These are phyloP conservation scores for Talaromyces sp. DNA, from an alignment of 2,329 filamentous ascomycete genomes.

Conservation along the genomic window DNA sequence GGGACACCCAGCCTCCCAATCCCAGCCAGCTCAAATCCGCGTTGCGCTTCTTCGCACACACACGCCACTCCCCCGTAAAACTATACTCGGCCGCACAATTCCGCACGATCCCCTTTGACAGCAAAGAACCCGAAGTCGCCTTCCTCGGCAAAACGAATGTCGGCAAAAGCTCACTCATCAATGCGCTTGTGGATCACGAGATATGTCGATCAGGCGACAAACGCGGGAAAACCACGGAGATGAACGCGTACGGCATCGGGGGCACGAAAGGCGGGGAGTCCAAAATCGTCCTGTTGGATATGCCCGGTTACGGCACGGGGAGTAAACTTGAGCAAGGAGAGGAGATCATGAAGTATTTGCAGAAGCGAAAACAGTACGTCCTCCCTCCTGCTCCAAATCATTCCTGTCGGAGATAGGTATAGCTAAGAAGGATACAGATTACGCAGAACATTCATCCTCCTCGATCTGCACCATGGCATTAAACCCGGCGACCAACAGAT, in stretches of 20 bases:
- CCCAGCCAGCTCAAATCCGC: constrained; percentile 44
- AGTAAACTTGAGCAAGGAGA: constrained; percentile 60
- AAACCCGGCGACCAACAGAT: constrained; percentile 59
- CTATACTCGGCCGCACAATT: constrained; percentile 61
- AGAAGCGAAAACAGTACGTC: constrained; percentile 55
- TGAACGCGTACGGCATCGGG: constrained; percentile 65
- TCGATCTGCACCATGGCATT: constrained; percentile 61
- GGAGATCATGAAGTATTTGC: constrained; percentile 66
- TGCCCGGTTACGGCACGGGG: constrained; percentile 67
- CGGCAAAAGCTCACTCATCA: constrained; percentile 65
- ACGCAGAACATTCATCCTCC: constrained; percentile 59
- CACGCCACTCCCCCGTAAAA: constrained; percentile 50
- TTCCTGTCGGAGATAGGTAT: not conserved
- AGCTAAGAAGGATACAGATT: constrained; percentile 37
- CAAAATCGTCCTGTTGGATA: constrained; percentile 61
- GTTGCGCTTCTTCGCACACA: constrained; percentile 43
- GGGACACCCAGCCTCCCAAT: constrained; percentile 48
- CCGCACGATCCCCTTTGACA: constrained; percentile 53
- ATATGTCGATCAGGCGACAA: constrained; percentile 57
- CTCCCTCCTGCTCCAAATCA: not conserved
- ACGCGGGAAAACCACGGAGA: constrained; percentile 59
- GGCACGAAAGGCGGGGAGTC: constrained; percentile 42
- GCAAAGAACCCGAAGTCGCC: constrained; percentile 56
- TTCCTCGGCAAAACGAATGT: constrained; percentile 69
- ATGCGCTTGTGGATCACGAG: constrained; percentile 55